Evolutionary conservation across 2,329 filamentous ascomycete species (phyloP), one percentile per base, ranked within the genome.

Genomic region (Berkeleyomyces rouxiae): DNA sequence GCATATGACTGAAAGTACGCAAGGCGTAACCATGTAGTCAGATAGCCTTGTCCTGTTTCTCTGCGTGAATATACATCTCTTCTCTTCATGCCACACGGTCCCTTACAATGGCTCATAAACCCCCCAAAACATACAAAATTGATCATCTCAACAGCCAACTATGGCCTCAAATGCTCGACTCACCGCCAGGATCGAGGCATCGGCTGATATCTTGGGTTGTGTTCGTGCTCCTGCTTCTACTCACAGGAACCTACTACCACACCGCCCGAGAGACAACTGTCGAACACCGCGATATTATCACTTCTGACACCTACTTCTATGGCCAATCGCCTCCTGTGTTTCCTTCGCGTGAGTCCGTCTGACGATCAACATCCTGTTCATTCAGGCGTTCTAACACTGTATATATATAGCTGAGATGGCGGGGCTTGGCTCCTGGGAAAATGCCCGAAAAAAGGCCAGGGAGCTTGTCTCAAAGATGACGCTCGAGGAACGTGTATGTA

Each of bases 381-480:
- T 23, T 7, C 33, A 10, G 7, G 11, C 39, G 39, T 63, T 36
- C 61, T 64, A 53, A 61, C 57, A 55, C 63, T 37, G 40, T 59
- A 4, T 5, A 23, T 59, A 4, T 5, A 23, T 59, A 79, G 77
- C 78, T n/a, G 68, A 74, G 40, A 74, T 84, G 76, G 77, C 72
- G 66, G 86, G 85, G 13, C 73, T 78, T 4, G 86, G 83, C 7
- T 75, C 81, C 47, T 93, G 89, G 89, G 77, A 77, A 2, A 76
- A 79, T 13, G 83, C 88, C 4, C 85, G 87, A 67, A 71, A 74
- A 23, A 87, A 85, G 69, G 88, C 89, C 0, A 77, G 78, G 63
- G 77, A 77, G 1, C 82, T 93, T 67, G 87, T 95, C 10, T 79
- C 77, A 11, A 78, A 85, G 68, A 78, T 93, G 75, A 91, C 87